Percentiles rank a stretch among this genome's conserved stretches.
These are phyloP conservation scores for Pestalotiopsis sp. DNA, from an alignment of 2,329 filamentous ascomycete species.

Conservation along the genomic window DNA sequence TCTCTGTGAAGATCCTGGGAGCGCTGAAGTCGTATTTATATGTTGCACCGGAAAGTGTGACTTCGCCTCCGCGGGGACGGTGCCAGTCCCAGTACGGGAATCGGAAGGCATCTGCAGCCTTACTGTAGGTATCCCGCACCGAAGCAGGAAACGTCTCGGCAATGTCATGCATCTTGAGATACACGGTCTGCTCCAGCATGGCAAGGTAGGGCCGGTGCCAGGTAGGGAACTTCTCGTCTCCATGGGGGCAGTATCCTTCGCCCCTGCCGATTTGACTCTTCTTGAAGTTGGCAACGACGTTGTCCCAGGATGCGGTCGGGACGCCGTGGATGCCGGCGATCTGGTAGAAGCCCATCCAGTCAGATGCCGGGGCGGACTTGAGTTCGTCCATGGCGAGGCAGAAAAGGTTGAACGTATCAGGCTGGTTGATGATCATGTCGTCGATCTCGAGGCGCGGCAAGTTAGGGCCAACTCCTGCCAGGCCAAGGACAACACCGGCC, in stretches of 20 bases:
- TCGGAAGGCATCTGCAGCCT: slow-evolving; percentile 10
- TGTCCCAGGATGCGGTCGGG: slow-evolving; percentile 17
- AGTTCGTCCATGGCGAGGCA: background rate
- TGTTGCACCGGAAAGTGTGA: background rate
- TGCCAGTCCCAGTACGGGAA: slow-evolving; percentile 17
- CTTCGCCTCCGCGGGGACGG: background rate
- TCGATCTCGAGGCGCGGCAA: background rate
- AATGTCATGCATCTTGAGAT: background rate
- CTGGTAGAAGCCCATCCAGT: slow-evolving; percentile 12
- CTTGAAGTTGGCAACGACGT: background rate
- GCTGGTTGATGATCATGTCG: background rate
- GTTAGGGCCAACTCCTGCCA: background rate
- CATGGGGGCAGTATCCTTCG: slow-evolving; percentile 28
- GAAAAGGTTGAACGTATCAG: background rate
- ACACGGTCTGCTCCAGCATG: slow-evolving; percentile 25
- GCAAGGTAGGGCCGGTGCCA: slow-evolving; percentile 32
- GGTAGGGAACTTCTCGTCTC: slow-evolving; percentile 25
- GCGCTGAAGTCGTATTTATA: background rate
- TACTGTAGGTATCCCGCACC: background rate
- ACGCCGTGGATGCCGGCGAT: slow-evolving; percentile 20
- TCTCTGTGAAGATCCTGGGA: background rate
- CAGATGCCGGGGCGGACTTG: background rate
- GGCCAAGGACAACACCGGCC: background rate
- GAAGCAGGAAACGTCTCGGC: background rate
- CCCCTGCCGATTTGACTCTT: slow-evolving; percentile 14